Base-by-base conservation (phyloP, 768 basidiomycete species). In the Tubosaeta brunneosetosa region DNA sequence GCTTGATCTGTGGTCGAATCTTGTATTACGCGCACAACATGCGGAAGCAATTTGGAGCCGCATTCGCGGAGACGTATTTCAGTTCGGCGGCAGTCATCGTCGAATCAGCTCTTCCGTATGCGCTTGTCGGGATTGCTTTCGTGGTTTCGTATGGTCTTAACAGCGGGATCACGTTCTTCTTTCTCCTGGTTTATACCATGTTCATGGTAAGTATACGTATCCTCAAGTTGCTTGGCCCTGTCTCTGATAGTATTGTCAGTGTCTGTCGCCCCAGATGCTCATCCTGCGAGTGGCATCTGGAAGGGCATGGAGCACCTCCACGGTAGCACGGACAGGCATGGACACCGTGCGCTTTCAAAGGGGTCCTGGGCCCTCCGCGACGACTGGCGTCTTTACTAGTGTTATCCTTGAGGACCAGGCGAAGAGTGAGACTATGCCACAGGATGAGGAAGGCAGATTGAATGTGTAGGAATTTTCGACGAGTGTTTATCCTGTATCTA, bases 31-130 rank as follows among this genome's bases (percentile, higher is more conserved):
- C 40, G 22, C 48, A 40, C 16, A n/a, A 10, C n/a, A 55, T 51
- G 45, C 41, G 8, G 19, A 42, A 52, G 16, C 25, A 55, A 14
- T 34, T 55, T 12, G 49, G 46, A 3, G 22, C 7, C 27, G 44
- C 29, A 27, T 36, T 44, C 12, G 47, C 41, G 1, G 40, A 22
- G 14, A 46, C 50, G 13, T 55, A 59, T 33, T 51, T 59, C 36
- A 59, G 29, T 32, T 16, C 34, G n/a, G 49, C 31, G n/a, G 17
- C 49, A 4, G 37, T 54, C 12, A 16, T 59, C 33, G 17, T 58
- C 41, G 58, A 59, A 42, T 59, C 58, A 14, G 58, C 58, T 3
- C 50, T 60, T 19, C 58, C 58, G 19, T 55, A 55, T 16, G 55
- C 49, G 7, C 31, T 59, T 26, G 43, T 32, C 17, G 42, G 52